phyloP scores from a whole-genome alignment of 148 eudicot genomes.

The Vaccinium macrocarpon region DNA sequence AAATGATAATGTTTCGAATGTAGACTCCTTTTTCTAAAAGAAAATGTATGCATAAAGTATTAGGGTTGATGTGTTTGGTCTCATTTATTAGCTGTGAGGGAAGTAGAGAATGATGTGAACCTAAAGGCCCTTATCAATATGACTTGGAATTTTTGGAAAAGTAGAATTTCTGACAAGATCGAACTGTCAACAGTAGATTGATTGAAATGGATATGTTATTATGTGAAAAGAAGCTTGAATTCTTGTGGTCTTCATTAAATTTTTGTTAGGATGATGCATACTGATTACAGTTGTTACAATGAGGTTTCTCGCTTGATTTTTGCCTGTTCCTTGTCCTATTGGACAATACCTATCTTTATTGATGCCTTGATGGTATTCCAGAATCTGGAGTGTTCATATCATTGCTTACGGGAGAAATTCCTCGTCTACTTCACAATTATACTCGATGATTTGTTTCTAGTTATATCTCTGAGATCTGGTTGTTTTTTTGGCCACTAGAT shows the following conservation, averaged over 20 bases:
- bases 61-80: neutral
- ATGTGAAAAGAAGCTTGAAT: neutral
- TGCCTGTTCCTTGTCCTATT: neutral
- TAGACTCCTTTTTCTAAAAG: neutral
- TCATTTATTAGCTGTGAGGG: neutral
- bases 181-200: neutral
- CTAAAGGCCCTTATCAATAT: neutral
- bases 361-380: neutral
- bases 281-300: neutral
- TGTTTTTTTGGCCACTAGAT: constrained; percentile 40
- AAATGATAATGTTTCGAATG: neutral
- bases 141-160: neutral
- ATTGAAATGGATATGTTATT: neutral
- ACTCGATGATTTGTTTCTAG: neutral
- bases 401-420: constrained; percentile 1
- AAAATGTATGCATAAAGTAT: neutral
- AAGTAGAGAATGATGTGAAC: neutral
- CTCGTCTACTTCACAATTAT: neutral
- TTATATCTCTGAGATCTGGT: constrained; percentile 14
- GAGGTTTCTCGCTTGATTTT: neutral
- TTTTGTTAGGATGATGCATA: constrained; percentile 13
- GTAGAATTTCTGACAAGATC: neutral
- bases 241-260: neutral
- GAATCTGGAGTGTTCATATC: constrained; percentile 6
- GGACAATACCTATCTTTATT: neutral